A percentile compares a stretch with the other conserved stretches of the same genome.
These are phyloP conservation scores for Pleurotus sapidus DNA, from an alignment of 768 basidiomycete species.

Conservation along the genomic window DNA sequence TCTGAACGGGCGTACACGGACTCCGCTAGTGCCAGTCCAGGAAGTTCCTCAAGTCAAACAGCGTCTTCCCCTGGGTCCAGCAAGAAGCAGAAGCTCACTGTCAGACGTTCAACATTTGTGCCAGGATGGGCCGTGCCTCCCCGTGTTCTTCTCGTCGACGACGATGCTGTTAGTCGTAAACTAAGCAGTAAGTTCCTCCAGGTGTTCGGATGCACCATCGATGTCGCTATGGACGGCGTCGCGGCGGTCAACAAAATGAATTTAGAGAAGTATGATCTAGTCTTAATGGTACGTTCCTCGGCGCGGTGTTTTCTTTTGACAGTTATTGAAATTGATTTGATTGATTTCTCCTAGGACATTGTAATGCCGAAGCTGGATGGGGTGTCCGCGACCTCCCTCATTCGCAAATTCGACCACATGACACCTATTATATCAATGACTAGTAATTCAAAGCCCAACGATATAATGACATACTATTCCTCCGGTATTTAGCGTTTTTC, in stretches of 20 bases:
- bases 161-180: conserved; percentile 88
- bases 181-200: conserved; percentile 91
- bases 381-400: conserved; percentile 87
- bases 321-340: conserved; percentile 3
- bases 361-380: conserved; percentile 92
- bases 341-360: conserved; percentile 63
- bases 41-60: conserved; percentile 14
- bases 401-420: conserved; percentile 91
- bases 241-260: conserved; percentile 97
- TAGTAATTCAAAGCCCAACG: conserved; percentile 87
- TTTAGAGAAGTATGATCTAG: conserved; percentile 91
- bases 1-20: neutral
- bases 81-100: conserved; percentile 50
- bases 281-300: conserved; percentile 73
- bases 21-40: neutral
- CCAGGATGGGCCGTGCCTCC: conserved; percentile 93
- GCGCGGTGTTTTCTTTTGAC: conserved; percentile 8
- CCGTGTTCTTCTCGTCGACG: conserved; percentile 89
- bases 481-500: conserved; percentile 40
- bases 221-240: conserved; percentile 91
- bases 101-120: conserved; percentile 76
- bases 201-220: conserved; percentile 92
- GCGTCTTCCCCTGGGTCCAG: conserved; percentile 4
- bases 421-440: conserved; percentile 99
- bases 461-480: conserved; percentile 88